phyloP scores from a whole-genome alignment of 2,329 filamentous ascomycete genomes.

The Paracoccidioides lutzii region DNA sequence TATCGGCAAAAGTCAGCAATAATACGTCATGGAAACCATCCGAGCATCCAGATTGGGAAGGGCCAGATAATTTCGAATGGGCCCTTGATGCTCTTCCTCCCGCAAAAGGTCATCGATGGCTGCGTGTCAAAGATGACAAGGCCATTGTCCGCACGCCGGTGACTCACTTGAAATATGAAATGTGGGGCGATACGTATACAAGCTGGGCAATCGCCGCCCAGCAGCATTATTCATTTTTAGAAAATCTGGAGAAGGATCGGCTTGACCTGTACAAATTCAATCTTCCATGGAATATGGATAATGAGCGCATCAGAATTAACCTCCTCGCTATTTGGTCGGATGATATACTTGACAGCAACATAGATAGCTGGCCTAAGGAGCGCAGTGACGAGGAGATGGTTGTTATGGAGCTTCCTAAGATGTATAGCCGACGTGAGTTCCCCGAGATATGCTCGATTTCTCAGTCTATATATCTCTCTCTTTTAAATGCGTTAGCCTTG shows the following conservation, averaged over 20 bases:
- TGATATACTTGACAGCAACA: slow-evolving; percentile 35
- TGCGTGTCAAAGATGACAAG: slow-evolving; percentile 28
- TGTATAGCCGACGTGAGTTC: slow-evolving; percentile 1
- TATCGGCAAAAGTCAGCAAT: slow-evolving; percentile 1
- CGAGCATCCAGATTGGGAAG: slow-evolving; percentile 5
- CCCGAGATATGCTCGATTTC: background rate
- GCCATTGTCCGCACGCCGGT: slow-evolving; percentile 35
- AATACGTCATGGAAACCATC: slow-evolving; percentile 6
- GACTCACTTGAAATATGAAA: slow-evolving; percentile 35
- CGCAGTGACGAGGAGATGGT: slow-evolving; percentile 1
- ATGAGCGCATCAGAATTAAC: slow-evolving; percentile 41
- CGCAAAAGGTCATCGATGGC: slow-evolving; percentile 30
- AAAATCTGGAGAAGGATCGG: slow-evolving; percentile 38
- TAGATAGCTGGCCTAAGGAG: slow-evolving; percentile 11
- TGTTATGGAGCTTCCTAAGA: slow-evolving; percentile 1
- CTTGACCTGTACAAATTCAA: slow-evolving; percentile 33
- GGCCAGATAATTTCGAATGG: slow-evolving; percentile 4
- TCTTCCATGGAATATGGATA: slow-evolving; percentile 14
- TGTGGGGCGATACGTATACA: slow-evolving; percentile 31
- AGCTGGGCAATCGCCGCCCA: slow-evolving; percentile 41
- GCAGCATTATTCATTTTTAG: slow-evolving; percentile 34
- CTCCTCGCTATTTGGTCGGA: slow-evolving; percentile 43
- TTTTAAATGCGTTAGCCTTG: background rate
- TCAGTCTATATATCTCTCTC: background rate
- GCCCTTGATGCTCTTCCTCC: slow-evolving; percentile 1